Percentiles rank a stretch among this genome's conserved stretches.
Evolutionary conservation across 306 rosid species (phyloP).

Genomic region (Parietaria judaica): DNA sequence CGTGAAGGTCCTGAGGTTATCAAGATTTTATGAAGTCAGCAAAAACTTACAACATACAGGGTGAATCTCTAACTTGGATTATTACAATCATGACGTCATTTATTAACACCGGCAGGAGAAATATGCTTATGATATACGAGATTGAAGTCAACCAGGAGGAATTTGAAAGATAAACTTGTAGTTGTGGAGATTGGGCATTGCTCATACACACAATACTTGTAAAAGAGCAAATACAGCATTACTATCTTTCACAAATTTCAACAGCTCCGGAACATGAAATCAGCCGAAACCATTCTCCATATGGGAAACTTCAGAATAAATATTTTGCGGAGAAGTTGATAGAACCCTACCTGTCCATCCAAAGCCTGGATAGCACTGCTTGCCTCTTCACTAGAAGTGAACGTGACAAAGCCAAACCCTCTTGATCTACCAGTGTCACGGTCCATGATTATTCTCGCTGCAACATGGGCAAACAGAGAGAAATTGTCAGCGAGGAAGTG

Average conservation of each 20-base stretch:
- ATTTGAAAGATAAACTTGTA: too few relatives aligned
- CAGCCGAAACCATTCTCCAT: background rate
- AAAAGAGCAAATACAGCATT: background rate
- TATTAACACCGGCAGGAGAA: too few relatives aligned
- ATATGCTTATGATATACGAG: too few relatives aligned
- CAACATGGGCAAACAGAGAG: slow-evolving; percentile 7
- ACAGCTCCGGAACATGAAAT: background rate
- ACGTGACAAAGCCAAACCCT: slow-evolving; percentile 85
- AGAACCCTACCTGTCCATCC: slow-evolving; percentile 64
- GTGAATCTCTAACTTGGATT: too few relatives aligned
- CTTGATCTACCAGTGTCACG: slow-evolving; percentile 82
- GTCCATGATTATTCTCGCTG: slow-evolving; percentile 68
- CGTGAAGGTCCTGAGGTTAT: slow-evolving; percentile 66
- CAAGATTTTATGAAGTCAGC: background rate
- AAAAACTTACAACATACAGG: background rate
- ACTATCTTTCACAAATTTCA: background rate
- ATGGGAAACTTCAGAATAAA: background rate
- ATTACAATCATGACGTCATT: too few relatives aligned
- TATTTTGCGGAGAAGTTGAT: background rate
- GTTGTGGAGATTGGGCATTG: background rate
- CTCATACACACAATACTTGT: background rate
- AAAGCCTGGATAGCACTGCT: slow-evolving; percentile 80
- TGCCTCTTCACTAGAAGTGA: slow-evolving; percentile 59
- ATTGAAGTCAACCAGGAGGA: too few relatives aligned
- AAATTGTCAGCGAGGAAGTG: background rate